Base-by-base conservation (phyloP, 2,329 filamentous ascomycete genomes). In the Chalaropsis thielavioides region DNA sequence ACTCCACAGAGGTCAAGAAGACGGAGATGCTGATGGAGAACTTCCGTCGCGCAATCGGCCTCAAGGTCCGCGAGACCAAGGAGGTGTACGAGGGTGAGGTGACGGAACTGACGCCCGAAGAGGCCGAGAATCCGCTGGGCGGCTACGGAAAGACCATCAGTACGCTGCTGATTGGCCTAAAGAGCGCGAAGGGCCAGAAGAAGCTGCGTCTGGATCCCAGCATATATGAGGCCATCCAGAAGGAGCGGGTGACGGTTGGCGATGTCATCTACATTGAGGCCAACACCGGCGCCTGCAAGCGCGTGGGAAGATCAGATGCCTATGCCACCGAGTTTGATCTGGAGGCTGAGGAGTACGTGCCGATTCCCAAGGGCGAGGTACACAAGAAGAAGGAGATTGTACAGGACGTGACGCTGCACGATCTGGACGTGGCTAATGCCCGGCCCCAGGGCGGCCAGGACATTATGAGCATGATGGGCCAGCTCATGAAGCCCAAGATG, bases 381-480 rank as follows among this genome's bases (percentile, higher is more conserved):
- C 94, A 97, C 80, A 99, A 99, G 84, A 97, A 96, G 85, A 99
- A 99, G 81, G 94, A 99, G 77, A 95, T 99, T 70, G 94, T 99
- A 43, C 94, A 99, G 75, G 94, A 99, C 72, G 94, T 99, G 68
- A 96, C 94, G 58, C 82, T 99, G 69, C 94, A 99, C 75, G 94
- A 99, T 73, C 80, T 99, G 65, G 94, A 99, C 73, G 88, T 97
- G 68, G 94, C 94, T 69, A 99, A 99, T 72, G 89, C 94, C 15
- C 82, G 92, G 71, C 94, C 94, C 3, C 91, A 97, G 78, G 94
- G 94, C 63, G 94, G 94, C 56, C 94, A 99, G 80, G 94, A 99
- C 75, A 95, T 99, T 70, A 97, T 99, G 92, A 96, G 92, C 79
- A 97, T 99, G 94, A 97, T 99, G 92, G 94, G 94, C 71, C 94